Evolutionary conservation across 2,329 filamentous ascomycete species (phyloP), one percentile per base, ranked within the genome.

Genomic region (Penicillium concentricum): DNA sequence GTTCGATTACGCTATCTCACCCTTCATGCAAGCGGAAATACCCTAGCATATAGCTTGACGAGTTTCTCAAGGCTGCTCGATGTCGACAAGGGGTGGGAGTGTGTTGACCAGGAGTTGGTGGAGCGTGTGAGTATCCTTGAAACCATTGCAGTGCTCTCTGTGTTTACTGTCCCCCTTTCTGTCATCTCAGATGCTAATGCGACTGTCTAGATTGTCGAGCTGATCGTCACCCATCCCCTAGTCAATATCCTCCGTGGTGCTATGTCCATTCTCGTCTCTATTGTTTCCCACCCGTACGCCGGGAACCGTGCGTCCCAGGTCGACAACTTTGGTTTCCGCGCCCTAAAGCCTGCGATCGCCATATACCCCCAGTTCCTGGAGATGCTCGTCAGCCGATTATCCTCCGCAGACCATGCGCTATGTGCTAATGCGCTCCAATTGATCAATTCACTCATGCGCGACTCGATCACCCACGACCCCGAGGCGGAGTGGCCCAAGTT

Each of bases 201-300:
- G 24, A 57, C 48, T 55, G 10, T 49, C 24, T 67, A 87, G 80
- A 86, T 96, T 59, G 92, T 97, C 66, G 89, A 97, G 74, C 82
- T 99, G 50, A 91, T 97, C 61, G 93, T 97, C 67, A 93, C 87
- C 32, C 94, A 97, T 73, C 94, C 93, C 24, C 84, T 99, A 59
- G 94, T 99, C 76, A 99, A 99, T 73, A 97, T 97, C 70, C 85
- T 99, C 58, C 87, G 94, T 62, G 94, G 94, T 68, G 93, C 93
- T 69, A 96, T 99, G 90, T 93, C 92, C 45, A 95, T 99, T 60
- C 84, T 99, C 54, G 93, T 96, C 45, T 91, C 92, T 13, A 88
- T 97, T 56, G 93, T 99, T 51, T 89, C 91, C 61, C 89, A 95
- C 74, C 91, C 92, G 28, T 87, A 91, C 70, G 74, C 76, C 53